Evolutionary conservation across 345 rosid species (phyloP), one percentile per base, ranked within the genome.

Genomic region (Lepidium sativum): DNA sequence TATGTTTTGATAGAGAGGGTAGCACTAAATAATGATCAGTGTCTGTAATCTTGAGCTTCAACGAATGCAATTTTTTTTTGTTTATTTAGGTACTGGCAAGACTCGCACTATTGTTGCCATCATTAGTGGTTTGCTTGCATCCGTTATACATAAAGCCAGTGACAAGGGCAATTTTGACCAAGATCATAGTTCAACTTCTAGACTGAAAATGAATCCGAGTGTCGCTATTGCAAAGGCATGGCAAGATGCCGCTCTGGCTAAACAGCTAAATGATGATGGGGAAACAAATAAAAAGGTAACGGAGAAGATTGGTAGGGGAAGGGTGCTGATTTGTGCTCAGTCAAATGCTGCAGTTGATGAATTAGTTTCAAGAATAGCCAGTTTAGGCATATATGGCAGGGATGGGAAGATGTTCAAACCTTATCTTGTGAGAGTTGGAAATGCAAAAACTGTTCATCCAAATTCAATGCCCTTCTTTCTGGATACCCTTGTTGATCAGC

Each of bases 301-400:
- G 40, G 94, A 81, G 74, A 73, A 63, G 68, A 80, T 77, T 69
- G 60, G 69, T 15, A 84, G 77, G 70, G 86, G 86, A 78, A 92
- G 98, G 75, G 90, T 92, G 65, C 80, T 92, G 52, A 74, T 92
- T 57, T 92, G 98, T 71, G 97, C 98, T 52, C 98, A 92, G 75
- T 92, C 98, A 63, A 92, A 92, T 82, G 98, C 98, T 54, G 98
- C 98, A 35, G 98, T 92, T 78, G 98, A 92, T 78, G 98, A 92
- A 75, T 74, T 92, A 74, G 97, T 92, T 49, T 83, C 94, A 64
- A 83, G 98, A 68, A 83, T 92, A 72, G 77, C 84, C 44, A 75
- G 75, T 68, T 81, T 80, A 74, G 97, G 98, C 42, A 95, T 92
- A 39, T 80, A 82, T 65, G 94, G 94, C n/a, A 60, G 81, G 56